A percentile compares a stretch with the other conserved stretches of the same genome.
These are phyloP conservation scores for Cryptosporidium bovis DNA, from an alignment of 169 alveolate genomes.

Conservation along the genomic window DNA sequence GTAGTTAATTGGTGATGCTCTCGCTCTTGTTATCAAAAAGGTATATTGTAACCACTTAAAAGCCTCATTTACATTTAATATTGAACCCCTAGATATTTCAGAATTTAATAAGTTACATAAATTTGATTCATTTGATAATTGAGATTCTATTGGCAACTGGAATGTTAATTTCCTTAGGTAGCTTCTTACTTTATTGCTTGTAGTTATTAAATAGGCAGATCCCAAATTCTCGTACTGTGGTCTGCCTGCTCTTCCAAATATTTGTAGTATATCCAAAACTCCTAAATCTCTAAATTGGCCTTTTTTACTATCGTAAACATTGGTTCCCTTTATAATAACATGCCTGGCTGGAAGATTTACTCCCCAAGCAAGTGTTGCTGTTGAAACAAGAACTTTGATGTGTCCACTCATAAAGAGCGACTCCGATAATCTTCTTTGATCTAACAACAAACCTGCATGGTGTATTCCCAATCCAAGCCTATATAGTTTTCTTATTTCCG, in stretches of 20 bases:
- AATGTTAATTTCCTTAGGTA: constrained; percentile 95
- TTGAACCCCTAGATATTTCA: constrained; percentile 93
- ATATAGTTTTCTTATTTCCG: constrained; percentile 93
- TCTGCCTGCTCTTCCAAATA: constrained; percentile 99
- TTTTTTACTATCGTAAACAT: constrained; percentile 96
- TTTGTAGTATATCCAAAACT: constrained; percentile 97
- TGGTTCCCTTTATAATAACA: constrained; percentile 99
- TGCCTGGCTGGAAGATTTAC: constrained; percentile 99
- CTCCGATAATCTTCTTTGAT: constrained; percentile 97
- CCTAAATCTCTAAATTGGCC: constrained; percentile 97
- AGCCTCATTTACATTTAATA: constrained; percentile 94
- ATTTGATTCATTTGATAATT: constrained; percentile 83
- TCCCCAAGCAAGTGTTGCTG: constrained; percentile 99
- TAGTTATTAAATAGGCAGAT: constrained; percentile 97
- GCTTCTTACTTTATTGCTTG: constrained; percentile 93
- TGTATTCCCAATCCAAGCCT: constrained; percentile 99
- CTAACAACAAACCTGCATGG: constrained; percentile 98
- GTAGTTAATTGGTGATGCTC: constrained; percentile 83
- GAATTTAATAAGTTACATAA: constrained; percentile 97
- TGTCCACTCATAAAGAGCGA: constrained; percentile 95
- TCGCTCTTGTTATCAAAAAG: constrained; percentile 86
- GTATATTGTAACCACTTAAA: constrained; percentile 97
- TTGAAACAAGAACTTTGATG: constrained; percentile 95
- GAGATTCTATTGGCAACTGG: constrained; percentile 98
- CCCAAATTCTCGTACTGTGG: constrained; percentile 99